A percentile compares a stretch with the other conserved stretches of the same genome.
phyloP scores from a whole-genome alignment of 495 filamentous ascomycete species.

The Aspergillus panamensis region DNA sequence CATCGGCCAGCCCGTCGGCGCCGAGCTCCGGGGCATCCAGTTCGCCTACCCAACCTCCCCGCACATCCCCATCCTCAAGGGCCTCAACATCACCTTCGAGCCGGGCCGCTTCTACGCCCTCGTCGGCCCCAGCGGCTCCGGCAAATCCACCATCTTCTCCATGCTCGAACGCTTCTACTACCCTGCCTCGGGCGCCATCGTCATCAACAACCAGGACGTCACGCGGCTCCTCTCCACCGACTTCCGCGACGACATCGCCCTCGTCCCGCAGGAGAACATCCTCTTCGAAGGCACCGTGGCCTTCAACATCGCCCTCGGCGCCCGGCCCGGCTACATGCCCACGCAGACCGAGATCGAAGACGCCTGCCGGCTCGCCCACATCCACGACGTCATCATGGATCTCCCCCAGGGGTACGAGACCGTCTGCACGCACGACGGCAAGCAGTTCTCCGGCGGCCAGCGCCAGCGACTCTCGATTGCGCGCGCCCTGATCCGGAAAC shows the following conservation, averaged over 20 bases:
- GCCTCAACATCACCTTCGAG: conserved; percentile 50
- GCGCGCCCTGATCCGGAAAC: no score
- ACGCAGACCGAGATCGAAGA: conserved; percentile 50
- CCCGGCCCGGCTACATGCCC: conserved; percentile 35
- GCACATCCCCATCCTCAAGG: conserved; percentile 46
- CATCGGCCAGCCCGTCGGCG: no score
- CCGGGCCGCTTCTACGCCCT: conserved; percentile 58
- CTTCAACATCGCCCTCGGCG: conserved; percentile 53
- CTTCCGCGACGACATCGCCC: conserved; percentile 49
- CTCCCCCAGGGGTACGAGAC: conserved; percentile 34
- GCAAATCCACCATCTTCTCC: conserved; percentile 59
- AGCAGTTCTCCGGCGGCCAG: no score
- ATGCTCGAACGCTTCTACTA: conserved; percentile 55
- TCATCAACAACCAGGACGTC: conserved; percentile 44
- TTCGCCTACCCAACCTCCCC: conserved; percentile 61
- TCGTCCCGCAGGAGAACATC: conserved; percentile 54
- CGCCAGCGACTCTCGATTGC: no score
- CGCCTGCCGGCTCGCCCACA: conserved; percentile 54
- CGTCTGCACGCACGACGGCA: no score
- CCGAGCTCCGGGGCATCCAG: conserved; percentile 36
- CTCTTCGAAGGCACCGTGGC: conserved; percentile 52
- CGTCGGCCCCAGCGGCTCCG: conserved; percentile 58
- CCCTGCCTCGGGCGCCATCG: conserved; percentile 36
- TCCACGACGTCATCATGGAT: conserved; percentile 53
- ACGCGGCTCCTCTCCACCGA: conserved; percentile 24